Base-by-base conservation (phyloP, 306 rosid genomes). In the Psophocarpus tetragonolobus region DNA sequence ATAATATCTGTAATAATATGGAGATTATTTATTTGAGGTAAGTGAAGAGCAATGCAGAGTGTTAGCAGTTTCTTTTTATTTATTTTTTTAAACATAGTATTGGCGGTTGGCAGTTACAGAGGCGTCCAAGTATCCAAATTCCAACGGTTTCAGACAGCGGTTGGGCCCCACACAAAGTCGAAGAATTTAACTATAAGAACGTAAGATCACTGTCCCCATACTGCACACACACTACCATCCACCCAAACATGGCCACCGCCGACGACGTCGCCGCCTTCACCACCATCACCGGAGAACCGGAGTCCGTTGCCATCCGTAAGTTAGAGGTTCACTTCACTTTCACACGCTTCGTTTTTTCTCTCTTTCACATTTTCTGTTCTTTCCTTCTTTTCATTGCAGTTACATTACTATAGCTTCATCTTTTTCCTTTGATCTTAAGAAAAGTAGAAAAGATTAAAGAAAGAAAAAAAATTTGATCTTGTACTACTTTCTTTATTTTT, bases 251-350 rank as follows among this genome's bases (percentile, higher is more conserved):
- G 98, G 80, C 87, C 56, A 51, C 65, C 42, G 90, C 76, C 78
- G 86, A 80, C 32, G 82, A 75, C 65, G 57, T 93, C 81, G 80
- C 79, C 20, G 51, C 85, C 13, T 93, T 88, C 96, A 85, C 85
- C 83, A 41, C 81, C 58, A 66, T 91, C 88, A 93, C 96, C 80
- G 94, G 96, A 61, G 90, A 91, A n/a, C 24, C 97, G n/a, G 87
- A 84, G 83, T 90, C 87, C 30, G 75, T 87, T 36, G 94, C 98
- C 13, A 29, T 85, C n/a, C 90, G 68, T 30, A 93, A 82, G 83
- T 66, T 91, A 66, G 84, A 91, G 96, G 97, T 90, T 2, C 57
- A 13, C 1, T 2, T 62, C 50, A 1, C n/a, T 0, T 41, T 41
- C 47, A 0, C 57, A 48, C 11, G 5, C 23, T 48, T 17, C 24